A percentile compares a stretch with the other conserved stretches of the same genome.
Conservation (phyloP, 2,329 filamentous ascomycete species). For the Ophiosphaerella herpotricha region DNA sequence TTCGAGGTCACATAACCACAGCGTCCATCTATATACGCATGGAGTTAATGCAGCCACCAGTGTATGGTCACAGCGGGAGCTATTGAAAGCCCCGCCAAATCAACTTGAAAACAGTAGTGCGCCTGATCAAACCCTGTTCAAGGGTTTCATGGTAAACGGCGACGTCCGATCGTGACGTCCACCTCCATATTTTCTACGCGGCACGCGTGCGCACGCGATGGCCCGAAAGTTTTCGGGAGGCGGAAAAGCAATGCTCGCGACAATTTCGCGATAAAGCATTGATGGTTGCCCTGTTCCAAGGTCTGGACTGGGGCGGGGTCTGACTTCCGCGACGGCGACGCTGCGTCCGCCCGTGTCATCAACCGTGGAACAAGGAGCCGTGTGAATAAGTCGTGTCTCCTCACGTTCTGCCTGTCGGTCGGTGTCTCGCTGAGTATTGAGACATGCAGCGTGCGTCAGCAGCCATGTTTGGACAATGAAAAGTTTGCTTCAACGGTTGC, state of each 20-base stretch:
- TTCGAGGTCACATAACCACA: not conserved
- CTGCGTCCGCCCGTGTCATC: conserved; percentile 25
- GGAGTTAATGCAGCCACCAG: not conserved
- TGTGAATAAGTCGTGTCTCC: conserved; percentile 13
- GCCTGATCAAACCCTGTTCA: not conserved
- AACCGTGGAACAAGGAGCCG: conserved; percentile 22
- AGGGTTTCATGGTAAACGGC: conserved; percentile 2
- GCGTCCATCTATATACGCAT: not conserved
- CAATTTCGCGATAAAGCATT: conserved; percentile 24
- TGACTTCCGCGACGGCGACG: conserved; percentile 20
- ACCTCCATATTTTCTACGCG: conserved; percentile 1
- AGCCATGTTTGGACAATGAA: conserved; percentile 25
- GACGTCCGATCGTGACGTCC: not conserved
- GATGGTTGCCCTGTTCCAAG: conserved; percentile 18
- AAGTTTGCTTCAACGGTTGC: conserved; percentile 38
- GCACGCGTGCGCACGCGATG: conserved; percentile 13
- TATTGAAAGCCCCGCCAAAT: not conserved
- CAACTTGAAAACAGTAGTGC: not conserved
- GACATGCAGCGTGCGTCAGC: conserved; percentile 29
- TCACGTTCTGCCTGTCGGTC: not conserved
- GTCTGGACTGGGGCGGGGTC: conserved; percentile 30
- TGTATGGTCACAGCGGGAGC: not conserved
- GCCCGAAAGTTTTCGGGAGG: conserved; percentile 4
- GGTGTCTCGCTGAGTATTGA: conserved; percentile 29
- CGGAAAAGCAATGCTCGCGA: conserved; percentile 15